Conservation (phyloP, 352 stramenopile species). For the Phytophthora multivora region DNA sequence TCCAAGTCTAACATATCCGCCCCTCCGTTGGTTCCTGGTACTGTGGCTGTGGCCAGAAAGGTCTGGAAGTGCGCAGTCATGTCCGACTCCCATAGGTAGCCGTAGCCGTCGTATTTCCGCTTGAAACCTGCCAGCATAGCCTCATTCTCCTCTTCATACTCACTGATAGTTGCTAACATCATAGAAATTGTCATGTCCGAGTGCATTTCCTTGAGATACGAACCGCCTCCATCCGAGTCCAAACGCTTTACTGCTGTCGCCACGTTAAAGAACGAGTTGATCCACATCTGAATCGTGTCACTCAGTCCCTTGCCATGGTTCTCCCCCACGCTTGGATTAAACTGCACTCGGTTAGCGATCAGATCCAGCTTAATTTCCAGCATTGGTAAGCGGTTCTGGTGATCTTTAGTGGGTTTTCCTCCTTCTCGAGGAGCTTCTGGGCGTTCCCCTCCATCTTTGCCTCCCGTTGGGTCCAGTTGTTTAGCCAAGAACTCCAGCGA, state of each 20-base stretch:
- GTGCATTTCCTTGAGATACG: conserved; percentile 97
- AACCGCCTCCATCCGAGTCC: conserved; percentile 94
- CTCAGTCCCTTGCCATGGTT: conserved; percentile 94
- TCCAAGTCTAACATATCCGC: conserved; percentile 92
- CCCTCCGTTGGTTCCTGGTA: conserved; percentile 65
- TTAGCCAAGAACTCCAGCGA: conserved; percentile 93
- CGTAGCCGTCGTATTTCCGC: conserved; percentile 94
- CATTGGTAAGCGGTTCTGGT: conserved; percentile 85
- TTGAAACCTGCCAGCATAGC: conserved; percentile 93
- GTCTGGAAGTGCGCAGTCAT: conserved; percentile 92
- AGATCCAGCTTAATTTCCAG: conserved; percentile 97
- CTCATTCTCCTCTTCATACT: conserved; percentile 93
- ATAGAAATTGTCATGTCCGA: conserved; percentile 96
- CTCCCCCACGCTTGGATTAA: conserved; percentile 87
- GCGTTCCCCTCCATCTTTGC: conserved; percentile 36
- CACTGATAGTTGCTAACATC: conserved; percentile 93
- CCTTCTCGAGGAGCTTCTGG: conserved; percentile 37
- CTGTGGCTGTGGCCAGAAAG: conserved; percentile 86
- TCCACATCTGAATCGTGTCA: conserved; percentile 96
- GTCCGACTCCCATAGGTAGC: conserved; percentile 97
- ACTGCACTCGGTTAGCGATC: conserved; percentile 86
- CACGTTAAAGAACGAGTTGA: conserved; percentile 97
- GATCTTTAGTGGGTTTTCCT: conserved; percentile 45
- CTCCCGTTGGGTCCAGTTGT: conserved; percentile 91
- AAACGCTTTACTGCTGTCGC: conserved; percentile 96